Conservation (phyloP, 192 early-diverging fungal genomes). For the Linderina pennispora region DNA sequence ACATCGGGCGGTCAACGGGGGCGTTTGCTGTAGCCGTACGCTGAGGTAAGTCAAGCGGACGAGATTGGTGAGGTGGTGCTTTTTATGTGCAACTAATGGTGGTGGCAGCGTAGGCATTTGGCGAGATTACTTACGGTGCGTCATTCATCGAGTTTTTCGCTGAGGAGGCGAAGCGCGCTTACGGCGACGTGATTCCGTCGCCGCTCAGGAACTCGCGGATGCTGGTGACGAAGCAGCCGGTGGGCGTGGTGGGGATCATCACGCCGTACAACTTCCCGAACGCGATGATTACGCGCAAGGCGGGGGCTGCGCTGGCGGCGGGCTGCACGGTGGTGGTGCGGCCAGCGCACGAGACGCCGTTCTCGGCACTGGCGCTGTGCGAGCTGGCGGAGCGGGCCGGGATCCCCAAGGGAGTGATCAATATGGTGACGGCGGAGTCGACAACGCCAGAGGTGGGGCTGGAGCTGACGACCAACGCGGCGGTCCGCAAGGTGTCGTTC, state of each 20-base stretch:
- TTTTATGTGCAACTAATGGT: too few species aligned
- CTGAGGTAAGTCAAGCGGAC: too few species aligned
- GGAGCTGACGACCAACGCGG: conserved; percentile 38
- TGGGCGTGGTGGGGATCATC: conserved; percentile 68
- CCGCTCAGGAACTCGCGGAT: conserved; percentile 49
- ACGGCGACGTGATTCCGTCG: conserved; percentile 74
- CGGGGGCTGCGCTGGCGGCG: conserved; percentile 40
- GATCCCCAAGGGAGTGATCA: conserved; percentile 48
- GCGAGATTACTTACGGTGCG: conserved; percentile 58
- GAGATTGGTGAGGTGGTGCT: too few species aligned
- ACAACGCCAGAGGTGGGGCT: conserved; percentile 43
- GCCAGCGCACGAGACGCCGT: conserved; percentile 54
- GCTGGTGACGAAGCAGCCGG: conserved; percentile 67
- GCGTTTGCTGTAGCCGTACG: too few species aligned
- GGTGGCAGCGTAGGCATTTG: too few species aligned
- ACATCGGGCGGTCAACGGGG: too few species aligned
- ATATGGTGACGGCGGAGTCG: conserved; percentile 37
- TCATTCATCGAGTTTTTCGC: conserved; percentile 78
- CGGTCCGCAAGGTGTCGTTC: conserved; percentile 51
- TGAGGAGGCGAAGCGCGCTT: conserved; percentile 73
- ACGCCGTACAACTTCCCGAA: conserved; percentile 83
- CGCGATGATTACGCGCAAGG: conserved; percentile 66
- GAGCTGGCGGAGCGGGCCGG: conserved; percentile 46
- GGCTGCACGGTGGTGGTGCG: conserved; percentile 48
- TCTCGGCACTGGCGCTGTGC: conserved; percentile 49